Conservation (phyloP, 1,284 basidiomycete genomes). For the Jaminaea rosea region DNA sequence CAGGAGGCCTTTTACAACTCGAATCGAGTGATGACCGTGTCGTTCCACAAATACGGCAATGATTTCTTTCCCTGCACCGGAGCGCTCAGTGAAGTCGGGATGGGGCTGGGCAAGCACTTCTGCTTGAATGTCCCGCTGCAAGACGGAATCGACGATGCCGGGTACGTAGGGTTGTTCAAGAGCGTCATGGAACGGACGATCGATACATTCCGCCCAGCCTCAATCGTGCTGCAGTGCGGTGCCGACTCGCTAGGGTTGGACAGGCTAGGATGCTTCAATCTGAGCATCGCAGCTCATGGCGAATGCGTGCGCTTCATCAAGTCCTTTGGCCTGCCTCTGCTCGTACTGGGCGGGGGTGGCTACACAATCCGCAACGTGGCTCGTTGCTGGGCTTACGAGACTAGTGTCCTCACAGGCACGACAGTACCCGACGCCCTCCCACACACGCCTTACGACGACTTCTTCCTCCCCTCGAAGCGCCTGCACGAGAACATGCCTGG, state of each 20-base stretch:
- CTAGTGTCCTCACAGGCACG: constrained; percentile 65
- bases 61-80: constrained; percentile 68
- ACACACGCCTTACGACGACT: constrained; percentile 78
- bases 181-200: constrained; percentile 90
- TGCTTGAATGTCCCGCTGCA: constrained; percentile 88
- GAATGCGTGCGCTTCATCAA: constrained; percentile 96
- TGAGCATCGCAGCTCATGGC: constrained; percentile 97
- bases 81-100: constrained; percentile 42
- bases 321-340: constrained; percentile 76
- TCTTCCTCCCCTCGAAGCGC: constrained; percentile 84
- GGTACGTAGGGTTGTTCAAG: constrained; percentile 91
- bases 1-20: constrained; percentile 98
- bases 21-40: constrained; percentile 94
- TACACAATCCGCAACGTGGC: constrained; percentile 87
- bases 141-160: constrained; percentile 94
- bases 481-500: constrained; percentile 85
- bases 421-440: constrained; percentile 78
- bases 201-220: constrained; percentile 73
- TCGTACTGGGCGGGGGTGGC: constrained; percentile 88
- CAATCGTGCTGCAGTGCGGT: constrained; percentile 93
- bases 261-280: constrained; percentile 89
- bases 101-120: constrained; percentile 73
- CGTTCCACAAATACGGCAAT: constrained; percentile 97
- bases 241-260: constrained; percentile 94
- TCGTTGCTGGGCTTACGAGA: constrained; percentile 98